Evolutionary conservation across 768 basidiomycete species (phyloP), one percentile per base, ranked within the genome.

Genomic region (Lactifluus subvellereus): DNA sequence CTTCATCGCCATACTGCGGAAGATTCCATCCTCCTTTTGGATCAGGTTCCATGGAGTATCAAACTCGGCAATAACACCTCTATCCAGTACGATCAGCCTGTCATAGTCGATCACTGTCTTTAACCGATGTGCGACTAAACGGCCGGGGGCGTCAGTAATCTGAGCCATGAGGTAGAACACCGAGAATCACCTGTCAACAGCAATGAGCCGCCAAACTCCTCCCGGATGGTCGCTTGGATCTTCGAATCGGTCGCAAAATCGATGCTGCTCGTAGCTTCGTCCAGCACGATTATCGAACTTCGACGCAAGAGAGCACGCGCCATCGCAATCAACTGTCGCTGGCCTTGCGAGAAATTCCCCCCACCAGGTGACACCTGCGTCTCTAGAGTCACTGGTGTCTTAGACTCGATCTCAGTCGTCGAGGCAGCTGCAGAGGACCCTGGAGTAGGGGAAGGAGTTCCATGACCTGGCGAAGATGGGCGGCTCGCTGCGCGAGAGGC

Each of bases 291-390:
- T 66, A 93, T 83, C 13, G 85, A 75, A 69, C 85, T 89, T 7
- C 83, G 80, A 18, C 89, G 77, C 35, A 92, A 77, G 22, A 93
- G 76, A 0, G 91, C 90, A 6, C 91, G 81, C 0, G 91, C 91
- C 87, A 93, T 88, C 1, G 90, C 87, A 57, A 94, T 88, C 16
- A 93, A 76, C 69, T 98, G 94, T 10, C 93, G 74, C 71, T 98
- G 94, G 10, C 95, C 94, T 62, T 94, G 91, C 1, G 91, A 94
- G 73, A 97, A 95, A 76, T 97, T 96, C 35, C 85, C 80, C 0
- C 94, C 94, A 0, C 93, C 93, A 0, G 90, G 80, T 0, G 91
- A 91, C 9, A 96, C 88, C 63, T 88, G 84, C 0, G 88, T 90
- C 20, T 90, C 84, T 4, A 96, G 78, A 0, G 83, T 79, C 33